Evolutionary conservation across 2,329 filamentous ascomycete genomes (phyloP).

Genomic region (Aspergillus aculeatus): DNA sequence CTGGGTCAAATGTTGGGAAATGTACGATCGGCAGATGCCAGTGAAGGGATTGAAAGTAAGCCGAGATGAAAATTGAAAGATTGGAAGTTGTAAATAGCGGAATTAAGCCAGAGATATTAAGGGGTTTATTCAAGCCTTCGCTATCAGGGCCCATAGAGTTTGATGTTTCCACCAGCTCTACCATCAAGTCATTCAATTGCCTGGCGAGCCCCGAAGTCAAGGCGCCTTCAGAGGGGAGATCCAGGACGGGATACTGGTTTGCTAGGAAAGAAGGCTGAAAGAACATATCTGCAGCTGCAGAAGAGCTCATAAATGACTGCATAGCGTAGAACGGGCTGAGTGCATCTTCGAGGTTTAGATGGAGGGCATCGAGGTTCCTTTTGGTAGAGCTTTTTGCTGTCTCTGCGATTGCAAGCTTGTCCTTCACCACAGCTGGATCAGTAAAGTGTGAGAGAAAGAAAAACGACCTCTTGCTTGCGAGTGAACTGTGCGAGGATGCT

Average conservation of each 20-base stretch:
- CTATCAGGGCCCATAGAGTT: conserved; percentile 23
- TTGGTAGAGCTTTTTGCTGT: conserved; percentile 30
- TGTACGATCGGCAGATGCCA: conserved; percentile 34
- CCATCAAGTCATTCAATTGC: conserved; percentile 26
- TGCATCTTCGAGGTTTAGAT: conserved; percentile 29
- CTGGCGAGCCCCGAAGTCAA: conserved; percentile 21
- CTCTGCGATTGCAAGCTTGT: conserved; percentile 31
- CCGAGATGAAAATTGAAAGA: conserved; percentile 28
- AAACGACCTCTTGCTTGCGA: conserved; percentile 19
- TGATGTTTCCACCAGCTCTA: conserved; percentile 30
- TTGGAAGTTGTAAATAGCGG: conserved; percentile 26
- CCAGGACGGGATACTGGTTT: conserved; percentile 19
- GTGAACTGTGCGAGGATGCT: background rate
- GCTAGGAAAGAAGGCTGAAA: conserved; percentile 11
- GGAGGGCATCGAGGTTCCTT: conserved; percentile 27
- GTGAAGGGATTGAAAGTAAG: conserved; percentile 33
- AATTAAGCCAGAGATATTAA: conserved; percentile 22
- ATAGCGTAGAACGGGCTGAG: conserved; percentile 24
- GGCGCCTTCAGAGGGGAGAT: conserved; percentile 15
- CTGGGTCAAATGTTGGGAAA: conserved; percentile 32
- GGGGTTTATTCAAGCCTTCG: background rate
- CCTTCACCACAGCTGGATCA: conserved; percentile 27
- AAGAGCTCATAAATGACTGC: conserved; percentile 12
- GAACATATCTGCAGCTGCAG: conserved; percentile 13
- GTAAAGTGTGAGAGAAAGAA: conserved; percentile 32